These are phyloP conservation scores for Megacollybia marginata DNA, from an alignment of 768 basidiomycete genomes.

Conservation along the genomic window DNA sequence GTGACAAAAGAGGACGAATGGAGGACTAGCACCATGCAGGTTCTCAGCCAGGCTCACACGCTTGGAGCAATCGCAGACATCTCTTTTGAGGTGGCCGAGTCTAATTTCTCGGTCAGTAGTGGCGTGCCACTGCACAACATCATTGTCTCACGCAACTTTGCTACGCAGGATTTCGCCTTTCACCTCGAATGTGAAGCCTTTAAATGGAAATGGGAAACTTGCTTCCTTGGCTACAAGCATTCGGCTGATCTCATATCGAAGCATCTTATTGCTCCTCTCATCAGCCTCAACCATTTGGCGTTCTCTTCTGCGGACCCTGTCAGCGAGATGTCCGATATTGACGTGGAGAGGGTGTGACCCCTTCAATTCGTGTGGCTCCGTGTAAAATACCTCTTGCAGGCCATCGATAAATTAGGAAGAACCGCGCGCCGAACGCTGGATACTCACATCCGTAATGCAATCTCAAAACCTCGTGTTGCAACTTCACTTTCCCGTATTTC, in stretches of 20 bases:
- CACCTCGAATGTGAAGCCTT: conserved; percentile 49
- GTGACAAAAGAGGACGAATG: conserved; percentile 52
- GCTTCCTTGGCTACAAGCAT: conserved; percentile 50
- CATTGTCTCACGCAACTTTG: background rate
- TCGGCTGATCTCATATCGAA: conserved; percentile 72
- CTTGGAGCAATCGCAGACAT: conserved; percentile 51
- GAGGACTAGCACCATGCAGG: conserved; percentile 46
- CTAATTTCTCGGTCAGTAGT: conserved; percentile 47
- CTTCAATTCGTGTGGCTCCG: background rate
- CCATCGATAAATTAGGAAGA: conserved; percentile 62
- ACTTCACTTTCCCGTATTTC: conserved; percentile 66
- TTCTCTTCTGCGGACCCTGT: conserved; percentile 57
- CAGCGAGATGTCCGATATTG: conserved; percentile 43
- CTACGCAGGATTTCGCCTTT: conserved; percentile 56
- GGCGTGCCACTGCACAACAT: background rate
- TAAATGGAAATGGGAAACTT: conserved; percentile 78
- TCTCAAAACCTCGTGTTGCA: conserved; percentile 62
- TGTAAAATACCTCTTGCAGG: conserved; percentile 28
- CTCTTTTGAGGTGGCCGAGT: conserved; percentile 52
- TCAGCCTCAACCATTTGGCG: conserved; percentile 62
- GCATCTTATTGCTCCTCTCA: conserved; percentile 71
- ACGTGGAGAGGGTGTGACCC: conserved; percentile 56
- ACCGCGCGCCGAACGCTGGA: conserved; percentile 62
- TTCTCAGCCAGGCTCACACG: conserved; percentile 53
- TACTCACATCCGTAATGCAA: conserved; percentile 64